phyloP scores from a whole-genome alignment of 1,284 basidiomycete genomes.

The Spongiforma sp. region DNA sequence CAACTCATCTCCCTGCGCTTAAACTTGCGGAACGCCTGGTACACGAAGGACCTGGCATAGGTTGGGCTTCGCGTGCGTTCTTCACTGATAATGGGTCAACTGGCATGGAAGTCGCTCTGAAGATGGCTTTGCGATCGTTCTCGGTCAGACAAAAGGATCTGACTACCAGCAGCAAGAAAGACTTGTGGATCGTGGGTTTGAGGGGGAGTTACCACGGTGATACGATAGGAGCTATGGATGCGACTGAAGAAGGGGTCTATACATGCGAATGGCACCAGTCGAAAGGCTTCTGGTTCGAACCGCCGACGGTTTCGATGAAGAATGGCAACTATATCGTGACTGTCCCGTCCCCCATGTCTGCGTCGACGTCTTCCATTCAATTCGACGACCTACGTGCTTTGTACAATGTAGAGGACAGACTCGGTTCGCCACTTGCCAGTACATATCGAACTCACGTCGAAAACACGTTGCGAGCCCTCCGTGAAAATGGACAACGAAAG shows the following conservation, averaged over 20 bases:
- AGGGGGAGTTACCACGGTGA: constrained; percentile 98
- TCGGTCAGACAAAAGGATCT: constrained; percentile 48
- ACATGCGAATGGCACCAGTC: constrained; percentile 97
- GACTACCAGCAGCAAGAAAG: constrained; percentile 48
- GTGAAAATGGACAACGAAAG: constrained; percentile 42
- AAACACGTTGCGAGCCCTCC: constrained; percentile 57
- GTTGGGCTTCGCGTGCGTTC: constrained; percentile 93
- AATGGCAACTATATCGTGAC: constrained; percentile 65
- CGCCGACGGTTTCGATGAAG: constrained; percentile 78
- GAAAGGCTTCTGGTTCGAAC: constrained; percentile 93
- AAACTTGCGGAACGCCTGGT: constrained; percentile 76
- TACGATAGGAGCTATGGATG: constrained; percentile 98
- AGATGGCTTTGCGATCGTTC: constrained; percentile 91
- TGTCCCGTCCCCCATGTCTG: constrained; percentile 58
- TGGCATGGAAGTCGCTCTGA: constrained; percentile 95
- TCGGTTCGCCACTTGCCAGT: constrained; percentile 64
- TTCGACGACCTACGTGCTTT: constrained; percentile 60
- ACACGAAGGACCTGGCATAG: constrained; percentile 74
- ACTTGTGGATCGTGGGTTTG: constrained; percentile 85
- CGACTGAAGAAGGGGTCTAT: constrained; percentile 89
- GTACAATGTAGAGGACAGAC: constrained; percentile 76
- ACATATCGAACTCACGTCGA: constrained; percentile 71
- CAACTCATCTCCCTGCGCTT: constrained; percentile 87
- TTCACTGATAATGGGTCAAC: constrained; percentile 96
- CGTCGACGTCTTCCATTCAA: constrained; percentile 31